These are phyloP conservation scores for Stemphylium vesicarium DNA, from an alignment of 2,329 filamentous ascomycete genomes.

Conservation along the genomic window DNA sequence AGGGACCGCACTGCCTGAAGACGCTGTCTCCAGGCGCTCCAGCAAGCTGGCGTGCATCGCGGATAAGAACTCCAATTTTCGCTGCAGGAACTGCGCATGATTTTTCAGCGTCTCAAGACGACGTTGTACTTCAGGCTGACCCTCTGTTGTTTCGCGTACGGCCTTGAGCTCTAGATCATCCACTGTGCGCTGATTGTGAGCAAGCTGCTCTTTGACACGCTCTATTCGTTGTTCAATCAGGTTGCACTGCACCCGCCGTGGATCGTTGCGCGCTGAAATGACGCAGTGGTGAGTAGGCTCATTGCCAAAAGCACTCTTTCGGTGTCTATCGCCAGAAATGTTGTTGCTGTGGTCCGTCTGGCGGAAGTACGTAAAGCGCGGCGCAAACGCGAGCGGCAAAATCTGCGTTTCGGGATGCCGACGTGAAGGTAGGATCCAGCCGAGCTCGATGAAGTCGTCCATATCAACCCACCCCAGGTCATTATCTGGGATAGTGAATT, in stretches of 20 bases:
- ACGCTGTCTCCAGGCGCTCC: constrained; percentile 64
- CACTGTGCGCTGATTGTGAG: constrained; percentile 73
- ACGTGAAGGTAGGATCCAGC: constrained; percentile 92
- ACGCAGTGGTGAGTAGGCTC: constrained; percentile 95
- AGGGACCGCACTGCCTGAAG: constrained; percentile 58
- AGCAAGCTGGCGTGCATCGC: constrained; percentile 64
- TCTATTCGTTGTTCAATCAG: constrained; percentile 82
- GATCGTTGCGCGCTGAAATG: constrained; percentile 78
- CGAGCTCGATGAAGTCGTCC: constrained; percentile 98
- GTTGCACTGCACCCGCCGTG: constrained; percentile 83
- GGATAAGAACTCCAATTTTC: constrained; percentile 65
- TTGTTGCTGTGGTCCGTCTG: constrained; percentile 90
- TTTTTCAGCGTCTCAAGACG: constrained; percentile 63
- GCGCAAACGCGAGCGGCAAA: constrained; percentile 86
- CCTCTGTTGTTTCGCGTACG: constrained; percentile 61
- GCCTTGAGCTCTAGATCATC: constrained; percentile 75
- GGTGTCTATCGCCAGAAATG: constrained; percentile 78
- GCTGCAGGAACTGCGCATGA: constrained; percentile 63
- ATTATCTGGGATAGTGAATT: constrained; percentile 93
- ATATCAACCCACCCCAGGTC: constrained; percentile 98
- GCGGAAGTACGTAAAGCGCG: constrained; percentile 95
- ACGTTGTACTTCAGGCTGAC: constrained; percentile 58
- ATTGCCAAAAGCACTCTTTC: constrained; percentile 88
- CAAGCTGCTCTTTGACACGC: constrained; percentile 78
- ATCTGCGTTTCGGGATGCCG: constrained; percentile 94